Evolutionary conservation across 352 stramenopile genomes (phyloP).

Genomic region (Globisporangium spiculum): DNA sequence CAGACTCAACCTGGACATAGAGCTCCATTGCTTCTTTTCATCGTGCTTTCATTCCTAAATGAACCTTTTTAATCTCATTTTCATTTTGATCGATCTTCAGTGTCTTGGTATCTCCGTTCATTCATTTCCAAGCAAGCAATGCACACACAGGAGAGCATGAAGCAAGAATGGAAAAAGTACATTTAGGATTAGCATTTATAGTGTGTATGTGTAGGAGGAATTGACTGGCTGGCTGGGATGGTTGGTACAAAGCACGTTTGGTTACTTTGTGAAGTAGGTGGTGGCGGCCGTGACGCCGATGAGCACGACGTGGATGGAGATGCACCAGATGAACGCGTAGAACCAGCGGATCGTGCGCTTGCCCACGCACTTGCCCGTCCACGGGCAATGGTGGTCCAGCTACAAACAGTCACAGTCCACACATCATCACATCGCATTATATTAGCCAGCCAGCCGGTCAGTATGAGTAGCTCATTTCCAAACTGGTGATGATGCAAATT

Average conservation of each 20-base stretch:
- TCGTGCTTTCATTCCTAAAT: not conserved
- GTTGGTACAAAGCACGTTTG: not conserved
- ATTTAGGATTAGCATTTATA: not conserved
- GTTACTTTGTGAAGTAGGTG: conserved; percentile 26
- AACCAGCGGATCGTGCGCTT: conserved; percentile 79
- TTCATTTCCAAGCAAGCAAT: not conserved
- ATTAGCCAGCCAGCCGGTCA: not conserved
- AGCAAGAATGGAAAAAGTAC: not conserved
- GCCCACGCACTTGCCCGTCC: conserved; percentile 90
- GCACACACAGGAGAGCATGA: not conserved
- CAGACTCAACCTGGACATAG: not conserved
- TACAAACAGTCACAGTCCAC: conserved; percentile 22
- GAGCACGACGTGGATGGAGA: conserved; percentile 68
- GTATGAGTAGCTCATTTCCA: conserved; percentile 6
- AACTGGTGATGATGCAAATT: not conserved
- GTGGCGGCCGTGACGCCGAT: conserved; percentile 37
- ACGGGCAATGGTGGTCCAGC: conserved; percentile 92
- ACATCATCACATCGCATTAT: not conserved
- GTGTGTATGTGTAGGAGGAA: not conserved
- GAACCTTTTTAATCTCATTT: conserved; percentile 10
- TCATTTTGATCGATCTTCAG: not conserved
- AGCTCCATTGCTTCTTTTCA: not conserved
- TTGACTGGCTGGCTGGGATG: not conserved
- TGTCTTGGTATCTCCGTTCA: not conserved
- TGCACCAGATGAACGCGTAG: conserved; percentile 70